Evolutionary conservation across 805 yeast genomes (phyloP), one percentile per base, ranked within the genome.

Genomic region (Pichia phayaonensis): DNA sequence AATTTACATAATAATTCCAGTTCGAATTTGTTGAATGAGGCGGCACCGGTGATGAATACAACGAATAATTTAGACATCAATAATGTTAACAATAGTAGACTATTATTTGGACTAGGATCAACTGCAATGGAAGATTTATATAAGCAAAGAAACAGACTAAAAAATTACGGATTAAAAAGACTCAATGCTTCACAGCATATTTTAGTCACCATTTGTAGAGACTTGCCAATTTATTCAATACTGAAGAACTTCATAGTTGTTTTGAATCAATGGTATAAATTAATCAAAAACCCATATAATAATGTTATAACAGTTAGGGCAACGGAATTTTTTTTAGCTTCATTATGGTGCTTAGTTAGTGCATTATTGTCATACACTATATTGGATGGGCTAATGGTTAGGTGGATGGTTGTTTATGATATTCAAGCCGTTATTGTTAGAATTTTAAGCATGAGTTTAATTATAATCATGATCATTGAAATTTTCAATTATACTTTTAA

Each of bases 331-430:
- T 73, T 89, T 53, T 69, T 90, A 52, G 85, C 95, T 4, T 90
- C 90, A 0, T 65, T 92, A n/a, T 92, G 98, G 98, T 88, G 97
- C 64, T 61, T 86, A 5, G 98, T 92, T 11, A 80, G 95, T 1
- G 89, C 89, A 2, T 89, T 88, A 61, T 71, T 92, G 53, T 82
- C 95, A 10, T 89, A 83, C 66, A 81, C 90, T 1, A 87, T 88
- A 3, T 70, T 92, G 34, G 97, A 90, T 61, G 94, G 96, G 0
- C 71, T 92, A 44, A 88, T 90, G 84, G 84, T 89, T 27, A 74
- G 98, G 42, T 92, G 98, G 95, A 87, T 92, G 26, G 95, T 90
- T 42, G 88, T 85, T 42, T 92, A 92, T 65, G 85, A 90, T 51
- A 83, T 88, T 0, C 74, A 86, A 1, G 98, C 96, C 0, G 95